Base-by-base conservation (phyloP, 495 filamentous ascomycete species). In the Penicillium antarcticum region DNA sequence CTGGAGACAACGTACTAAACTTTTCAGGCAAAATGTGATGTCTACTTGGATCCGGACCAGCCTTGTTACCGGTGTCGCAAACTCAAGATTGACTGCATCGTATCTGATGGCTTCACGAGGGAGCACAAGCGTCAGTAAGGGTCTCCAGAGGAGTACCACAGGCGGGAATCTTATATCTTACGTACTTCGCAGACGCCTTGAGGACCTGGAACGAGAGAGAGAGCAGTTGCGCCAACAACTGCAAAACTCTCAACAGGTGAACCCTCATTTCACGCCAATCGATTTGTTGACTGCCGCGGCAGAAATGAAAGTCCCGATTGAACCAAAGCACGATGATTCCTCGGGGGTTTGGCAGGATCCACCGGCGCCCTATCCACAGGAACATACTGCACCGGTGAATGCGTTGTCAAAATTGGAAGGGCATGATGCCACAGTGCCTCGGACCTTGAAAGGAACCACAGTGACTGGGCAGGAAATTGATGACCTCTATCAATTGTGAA, bases 81-180 rank as follows among this genome's bases (percentile, higher is more conserved):
- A 46, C 62, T 72, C 43, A 63, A 66, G n/a, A 53, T 62, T 5
- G 37, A 60, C 18, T 76, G 73, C 45, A 55, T 72, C 31, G 60
- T 74, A n/a, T 72, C 70, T 0, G 73, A 70, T 18, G 66, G 65
- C 10, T 76, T 76, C 61, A 73, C 69, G 21, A 61, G 71, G 35
- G 70, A 74, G 45, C 68, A 74, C 49, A 76, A 73, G 38, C 71
- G 71, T 50, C 66, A 71, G 73, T 74, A 55, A 21, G 71, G 46
- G 26, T 12, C n/a, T 18, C 2, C 32, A 2, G 1, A 2, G 8
- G 26, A 44, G 40, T 9, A 29, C 29, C 17, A 29, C 3, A 9
- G 11, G 36, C 5, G 7, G 1, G 8, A 35, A 35, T 51, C 11
- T 12, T 34, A 8, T 37, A 3, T 14, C 36, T 58, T 26, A 55